Evolutionary conservation across 495 filamentous ascomycete species (phyloP).

Genomic region (Rhypophila decipiens): DNA sequence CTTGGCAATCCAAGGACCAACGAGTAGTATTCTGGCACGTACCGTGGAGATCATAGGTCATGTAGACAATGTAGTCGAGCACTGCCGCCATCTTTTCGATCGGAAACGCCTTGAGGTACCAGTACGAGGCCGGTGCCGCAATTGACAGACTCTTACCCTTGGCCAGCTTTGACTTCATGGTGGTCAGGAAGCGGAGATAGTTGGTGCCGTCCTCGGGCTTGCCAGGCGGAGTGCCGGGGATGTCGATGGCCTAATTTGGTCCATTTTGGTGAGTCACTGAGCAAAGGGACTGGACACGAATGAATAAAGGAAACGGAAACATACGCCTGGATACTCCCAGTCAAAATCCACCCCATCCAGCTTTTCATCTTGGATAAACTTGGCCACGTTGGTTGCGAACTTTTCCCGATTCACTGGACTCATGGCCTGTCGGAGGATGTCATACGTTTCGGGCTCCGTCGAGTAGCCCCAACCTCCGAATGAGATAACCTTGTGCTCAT

Average conservation of each 20-base stretch:
- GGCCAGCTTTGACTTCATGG: slow-evolving; percentile 7
- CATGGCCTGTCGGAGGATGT: slow-evolving; percentile 18
- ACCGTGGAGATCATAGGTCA: slow-evolving; percentile 29
- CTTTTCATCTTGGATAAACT: slow-evolving; percentile 16
- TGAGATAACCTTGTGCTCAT: slow-evolving; percentile 24
- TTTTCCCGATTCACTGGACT: slow-evolving; percentile 13
- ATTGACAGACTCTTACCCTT: slow-evolving; percentile 19
- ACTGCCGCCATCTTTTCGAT: slow-evolving; percentile 18
- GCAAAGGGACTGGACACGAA: no score
- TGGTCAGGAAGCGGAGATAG: slow-evolving; percentile 17
- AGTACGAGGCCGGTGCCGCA: slow-evolving; percentile 24
- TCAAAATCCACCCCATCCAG: slow-evolving; percentile 35
- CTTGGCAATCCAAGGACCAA: no score
- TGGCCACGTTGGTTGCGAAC: slow-evolving; percentile 20
- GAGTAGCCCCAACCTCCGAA: slow-evolving; percentile 34
- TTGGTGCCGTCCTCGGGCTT: slow-evolving; percentile 11
- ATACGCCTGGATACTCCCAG: slow-evolving; percentile 36
- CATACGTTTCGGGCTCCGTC: slow-evolving; percentile 9
- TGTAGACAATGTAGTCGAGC: slow-evolving; percentile 27
- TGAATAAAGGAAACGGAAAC: no score
- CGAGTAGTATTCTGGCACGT: no score
- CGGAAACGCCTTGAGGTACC: slow-evolving; percentile 23
- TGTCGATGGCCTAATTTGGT: slow-evolving; percentile 17
- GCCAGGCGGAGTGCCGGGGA: slow-evolving; percentile 19
- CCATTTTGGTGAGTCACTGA: no score